Evolutionary conservation across 768 basidiomycete species (phyloP), one percentile per base, ranked within the genome.

Genomic region (Trametes cingulata): DNA sequence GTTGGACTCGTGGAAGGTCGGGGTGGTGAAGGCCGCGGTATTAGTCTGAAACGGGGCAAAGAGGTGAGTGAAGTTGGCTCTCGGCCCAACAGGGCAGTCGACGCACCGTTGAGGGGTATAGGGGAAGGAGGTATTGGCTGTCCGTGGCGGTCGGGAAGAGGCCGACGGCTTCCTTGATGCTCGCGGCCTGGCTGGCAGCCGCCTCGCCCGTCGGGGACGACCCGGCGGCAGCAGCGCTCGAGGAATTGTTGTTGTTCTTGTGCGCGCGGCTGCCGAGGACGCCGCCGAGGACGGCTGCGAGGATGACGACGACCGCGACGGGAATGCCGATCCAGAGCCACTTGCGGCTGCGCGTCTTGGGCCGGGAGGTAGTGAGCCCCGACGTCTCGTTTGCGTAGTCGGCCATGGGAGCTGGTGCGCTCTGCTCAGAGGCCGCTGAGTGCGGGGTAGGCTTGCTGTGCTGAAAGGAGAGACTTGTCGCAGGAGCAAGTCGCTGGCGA

Each of bases 41-140:
- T 92, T 88, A 36, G 90, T 93, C 90, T 93, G 65, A 15, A 39
- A 52, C 25, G 22, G 22, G 43, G 40, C 39, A 17, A 29, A 22
- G 52, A 42, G 24, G 29, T 54, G 43, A 47, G 58, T 19, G 9
- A 20, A 25, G 27, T 45, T 40, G 40, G n/a, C 36, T 41, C 2
- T 14, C 12, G 5, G 15, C 2, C 5, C 17, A 6, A 17, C 17
- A 36, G n/a, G 22, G 33, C 42, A 25, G 55, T 36, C 63, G 19
- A 83, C 92, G 77, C 63, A 95, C 94, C 10, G 91, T 91, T 19
- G 91, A 87, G 6, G 94, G 91, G 72, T 95, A 95, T 36, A 95
- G 69, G 1, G 95, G 95, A 52, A 93, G 78, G 77, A 88, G 81
- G 71, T 85, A 95, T 48, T 84, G 80, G 68, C 84, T 83, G 70